Percentiles rank a stretch among this genome's conserved stretches.
phyloP scores from a whole-genome alignment of 441 rosid genomes.

The Gossypium gossypioides region DNA sequence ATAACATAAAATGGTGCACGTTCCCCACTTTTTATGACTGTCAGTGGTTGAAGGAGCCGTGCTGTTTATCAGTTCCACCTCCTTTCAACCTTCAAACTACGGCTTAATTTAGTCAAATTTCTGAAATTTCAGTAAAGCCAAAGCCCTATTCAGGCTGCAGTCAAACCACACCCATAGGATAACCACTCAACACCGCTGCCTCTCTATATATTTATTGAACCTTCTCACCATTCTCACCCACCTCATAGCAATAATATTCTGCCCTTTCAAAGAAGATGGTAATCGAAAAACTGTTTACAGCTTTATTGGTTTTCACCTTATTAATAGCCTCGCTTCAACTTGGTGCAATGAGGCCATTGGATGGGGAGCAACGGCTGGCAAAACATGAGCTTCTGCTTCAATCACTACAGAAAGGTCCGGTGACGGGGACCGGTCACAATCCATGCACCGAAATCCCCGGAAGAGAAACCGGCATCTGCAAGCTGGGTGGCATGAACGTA shows the following conservation, averaged over 20 bases:
- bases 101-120: constrained; percentile 17
- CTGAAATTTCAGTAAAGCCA: not conserved
- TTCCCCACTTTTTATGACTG: constrained; percentile 8
- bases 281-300: not conserved
- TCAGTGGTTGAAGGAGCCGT: constrained; percentile 20
- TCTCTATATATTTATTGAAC: not conserved
- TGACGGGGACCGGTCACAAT: not conserved
- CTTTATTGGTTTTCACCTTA: constrained; percentile 8
- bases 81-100: constrained; percentile 18
- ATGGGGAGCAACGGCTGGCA: not conserved
- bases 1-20: not conserved
- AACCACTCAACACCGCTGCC: not conserved
- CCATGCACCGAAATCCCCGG: constrained; percentile 18
- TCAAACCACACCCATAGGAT: constrained; percentile 9
- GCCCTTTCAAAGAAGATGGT: constrained; percentile 7
- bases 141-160: not conserved
- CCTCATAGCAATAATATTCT: not conserved
- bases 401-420: constrained; percentile 9
- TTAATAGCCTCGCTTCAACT: constrained; percentile 23
- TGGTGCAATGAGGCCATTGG: constrained; percentile 20
- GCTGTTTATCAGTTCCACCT: constrained; percentile 28
- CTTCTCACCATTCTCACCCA: not conserved
- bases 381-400: constrained; percentile 5
- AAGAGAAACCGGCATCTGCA: constrained; percentile 9
- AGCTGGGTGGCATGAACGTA: constrained; percentile 9